Conservation (phyloP, 208 protist genomes). For the Trypanosoma brucei region DNA sequence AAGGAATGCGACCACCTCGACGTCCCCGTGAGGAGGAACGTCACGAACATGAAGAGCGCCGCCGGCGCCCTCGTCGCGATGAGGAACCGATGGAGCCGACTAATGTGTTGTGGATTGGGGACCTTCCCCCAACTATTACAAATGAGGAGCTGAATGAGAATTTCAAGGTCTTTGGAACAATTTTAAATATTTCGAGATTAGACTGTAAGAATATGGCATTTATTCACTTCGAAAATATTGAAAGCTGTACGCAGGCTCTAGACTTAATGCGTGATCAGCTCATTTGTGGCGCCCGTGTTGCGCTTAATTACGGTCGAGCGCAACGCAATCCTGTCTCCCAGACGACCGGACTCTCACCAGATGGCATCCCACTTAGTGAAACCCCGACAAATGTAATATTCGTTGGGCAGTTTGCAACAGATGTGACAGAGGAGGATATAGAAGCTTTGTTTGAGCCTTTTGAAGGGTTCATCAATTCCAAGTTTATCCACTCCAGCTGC, state of each 20-base stretch:
- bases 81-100: conserved; percentile 52
- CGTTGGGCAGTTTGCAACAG: conserved; percentile 67
- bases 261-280: conserved; percentile 64
- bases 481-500: conserved; percentile 50
- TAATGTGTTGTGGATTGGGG: conserved; percentile 81
- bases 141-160: conserved; percentile 68
- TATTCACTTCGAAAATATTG: conserved; percentile 77
- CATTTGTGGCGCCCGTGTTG: conserved; percentile 65
- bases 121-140: conserved; percentile 60
- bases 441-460: conserved; percentile 62
- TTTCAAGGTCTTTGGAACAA: conserved; percentile 74
- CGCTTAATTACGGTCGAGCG: conserved; percentile 80
- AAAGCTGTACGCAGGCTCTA: conserved; percentile 78
- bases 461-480: conserved; percentile 84
- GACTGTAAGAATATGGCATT: conserved; percentile 74
- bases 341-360: conserved; percentile 15
- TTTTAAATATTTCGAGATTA: conserved; percentile 63
- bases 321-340: conserved; percentile 24
- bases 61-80: conserved; percentile 49
- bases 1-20: conserved; percentile 12
- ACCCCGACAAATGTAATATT: conserved; percentile 82
- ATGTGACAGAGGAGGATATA: conserved; percentile 61
- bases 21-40: conserved; percentile 22
- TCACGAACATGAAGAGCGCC: conserved; percentile 19
- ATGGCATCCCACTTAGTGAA: conserved; percentile 62